A percentile compares a stretch with the other conserved stretches of the same genome.
Evolutionary conservation across 495 filamentous ascomycete genomes (phyloP).

Genomic region (Penicillium pancosmium): DNA sequence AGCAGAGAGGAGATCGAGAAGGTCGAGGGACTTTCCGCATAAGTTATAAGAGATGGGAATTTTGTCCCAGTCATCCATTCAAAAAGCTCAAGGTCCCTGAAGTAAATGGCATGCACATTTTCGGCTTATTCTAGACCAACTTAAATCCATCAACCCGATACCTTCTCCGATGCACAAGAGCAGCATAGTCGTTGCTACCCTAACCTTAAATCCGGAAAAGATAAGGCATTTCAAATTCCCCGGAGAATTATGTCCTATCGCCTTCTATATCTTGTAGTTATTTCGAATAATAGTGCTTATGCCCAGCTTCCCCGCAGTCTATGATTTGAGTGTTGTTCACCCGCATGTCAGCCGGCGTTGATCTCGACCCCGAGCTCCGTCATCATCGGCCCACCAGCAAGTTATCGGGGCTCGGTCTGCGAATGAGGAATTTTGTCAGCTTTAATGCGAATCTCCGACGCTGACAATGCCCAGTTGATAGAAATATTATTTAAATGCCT

Average conservation of each 20-base stretch:
- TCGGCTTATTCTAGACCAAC: too few relatives aligned
- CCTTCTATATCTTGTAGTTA: too few relatives aligned
- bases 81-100: neutral
- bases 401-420: neutral
- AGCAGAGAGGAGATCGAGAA: constrained; percentile 32
- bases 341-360: neutral
- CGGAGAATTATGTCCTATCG: too few relatives aligned
- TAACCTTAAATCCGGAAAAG: too few relatives aligned
- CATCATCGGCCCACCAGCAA: neutral
- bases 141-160: too few relatives aligned
- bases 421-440: neutral
- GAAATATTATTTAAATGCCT: neutral
- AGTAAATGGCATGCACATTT: constrained; percentile 8
- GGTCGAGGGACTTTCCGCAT: constrained; percentile 23
- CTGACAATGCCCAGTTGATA: neutral
- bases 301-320: too few relatives aligned
- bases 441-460: neutral
- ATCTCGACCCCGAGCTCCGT: constrained; percentile 1
- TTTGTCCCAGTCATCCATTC: neutral
- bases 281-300: too few relatives aligned
- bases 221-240: too few relatives aligned
- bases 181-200: too few relatives aligned
- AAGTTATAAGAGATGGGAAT: constrained; percentile 13
- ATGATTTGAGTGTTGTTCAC: too few relatives aligned
- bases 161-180: too few relatives aligned